Percentiles rank a stretch among this genome's conserved stretches.
These are phyloP conservation scores for Ustilago xerochloae DNA, from an alignment of 1,284 basidiomycete species.

Conservation along the genomic window DNA sequence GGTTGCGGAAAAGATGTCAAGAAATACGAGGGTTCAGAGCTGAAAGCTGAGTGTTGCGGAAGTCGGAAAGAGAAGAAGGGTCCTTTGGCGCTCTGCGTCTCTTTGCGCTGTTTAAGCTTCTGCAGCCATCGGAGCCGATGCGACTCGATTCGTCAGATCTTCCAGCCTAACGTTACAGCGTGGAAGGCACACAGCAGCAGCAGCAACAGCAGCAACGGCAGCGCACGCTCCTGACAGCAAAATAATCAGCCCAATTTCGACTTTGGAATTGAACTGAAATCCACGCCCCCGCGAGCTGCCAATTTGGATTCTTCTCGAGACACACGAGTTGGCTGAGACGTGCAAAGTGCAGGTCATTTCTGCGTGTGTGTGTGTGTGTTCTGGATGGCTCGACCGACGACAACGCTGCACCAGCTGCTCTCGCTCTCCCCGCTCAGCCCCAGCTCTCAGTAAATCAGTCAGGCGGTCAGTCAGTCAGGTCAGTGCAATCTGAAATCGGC, in stretches of 20 bases:
- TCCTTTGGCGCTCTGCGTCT: no score
- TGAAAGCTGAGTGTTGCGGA: neutral
- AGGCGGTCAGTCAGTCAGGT: no score
- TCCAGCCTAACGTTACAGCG: neutral
- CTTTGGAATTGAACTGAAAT: neutral
- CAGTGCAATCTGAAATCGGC: neutral
- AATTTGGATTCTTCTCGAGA: neutral
- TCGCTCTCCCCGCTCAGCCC: neutral
- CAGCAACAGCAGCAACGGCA: neutral
- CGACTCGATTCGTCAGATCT: neutral
- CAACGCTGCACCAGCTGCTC: neutral
- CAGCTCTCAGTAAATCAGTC: no score
- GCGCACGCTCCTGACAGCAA: neutral
- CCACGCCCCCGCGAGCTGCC: neutral
- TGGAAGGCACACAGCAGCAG: constrained; percentile 1
- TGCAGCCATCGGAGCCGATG: constrained; percentile 3
- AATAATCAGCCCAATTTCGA: constrained; percentile 1
- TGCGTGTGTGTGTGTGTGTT: neutral
- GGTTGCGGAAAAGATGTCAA: neutral
- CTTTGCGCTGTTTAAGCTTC: no score
- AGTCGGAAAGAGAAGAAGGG: neutral
- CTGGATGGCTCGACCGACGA: neutral
- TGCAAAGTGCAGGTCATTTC: neutral
- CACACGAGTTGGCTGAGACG: neutral
- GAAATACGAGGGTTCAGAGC: neutral